Conservation (phyloP, 2,329 filamentous ascomycete species). For the Trichophyton benhamiae region DNA sequence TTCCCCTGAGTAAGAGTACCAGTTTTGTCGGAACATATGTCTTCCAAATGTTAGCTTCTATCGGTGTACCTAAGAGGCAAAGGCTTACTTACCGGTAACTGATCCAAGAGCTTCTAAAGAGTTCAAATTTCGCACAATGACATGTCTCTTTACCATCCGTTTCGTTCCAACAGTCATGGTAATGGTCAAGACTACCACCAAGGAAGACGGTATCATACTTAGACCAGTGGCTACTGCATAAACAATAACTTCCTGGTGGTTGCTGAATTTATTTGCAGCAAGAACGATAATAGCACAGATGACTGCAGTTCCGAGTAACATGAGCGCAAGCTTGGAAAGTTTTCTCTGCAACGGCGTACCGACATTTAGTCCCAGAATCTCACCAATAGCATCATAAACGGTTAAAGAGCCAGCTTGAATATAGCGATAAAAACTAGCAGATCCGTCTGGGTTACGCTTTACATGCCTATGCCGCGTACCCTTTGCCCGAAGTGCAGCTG, state of each 20-base stretch:
- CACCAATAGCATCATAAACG: constrained; percentile 45
- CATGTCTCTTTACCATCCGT: constrained; percentile 43
- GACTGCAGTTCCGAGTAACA: constrained; percentile 54
- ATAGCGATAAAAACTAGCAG: constrained; percentile 42
- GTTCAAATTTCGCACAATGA: constrained; percentile 46
- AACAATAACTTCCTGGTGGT: constrained; percentile 48
- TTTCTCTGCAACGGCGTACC: constrained; percentile 59
- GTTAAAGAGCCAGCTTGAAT: constrained; percentile 41
- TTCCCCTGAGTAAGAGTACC: constrained; percentile 52
- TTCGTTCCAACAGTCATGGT: constrained; percentile 53
- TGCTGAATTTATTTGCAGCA: constrained; percentile 46
- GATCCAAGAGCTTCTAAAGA: constrained; percentile 49
- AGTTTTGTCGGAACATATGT: constrained; percentile 46
- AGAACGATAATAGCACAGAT: constrained; percentile 57
- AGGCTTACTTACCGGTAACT: constrained; percentile 32
- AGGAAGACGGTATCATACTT: constrained; percentile 49
- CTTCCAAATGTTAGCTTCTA: constrained; percentile 13
- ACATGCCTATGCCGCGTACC: constrained; percentile 41
- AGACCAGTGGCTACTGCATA: constrained; percentile 49
- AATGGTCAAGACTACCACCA: constrained; percentile 55
- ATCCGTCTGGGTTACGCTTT: constrained; percentile 38
- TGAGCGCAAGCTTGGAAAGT: constrained; percentile 52
- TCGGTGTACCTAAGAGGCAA: background rate
- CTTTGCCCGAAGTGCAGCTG: constrained; percentile 48
- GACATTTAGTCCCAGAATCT: constrained; percentile 54